phyloP scores from a whole-genome alignment of 257 asterid species.

The Solanum microdontum region DNA sequence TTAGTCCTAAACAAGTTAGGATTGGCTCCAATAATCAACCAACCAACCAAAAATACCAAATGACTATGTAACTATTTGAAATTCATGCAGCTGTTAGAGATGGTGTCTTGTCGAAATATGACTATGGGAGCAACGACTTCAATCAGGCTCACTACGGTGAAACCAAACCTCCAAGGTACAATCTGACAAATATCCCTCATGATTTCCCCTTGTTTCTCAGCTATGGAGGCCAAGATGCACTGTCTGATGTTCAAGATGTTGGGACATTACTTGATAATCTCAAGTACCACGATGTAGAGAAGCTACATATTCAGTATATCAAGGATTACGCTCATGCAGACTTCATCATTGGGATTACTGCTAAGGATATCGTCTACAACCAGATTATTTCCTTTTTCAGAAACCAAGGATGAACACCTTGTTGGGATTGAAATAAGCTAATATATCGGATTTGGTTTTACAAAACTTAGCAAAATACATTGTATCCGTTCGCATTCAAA shows the following conservation, averaged over 20 bases:
- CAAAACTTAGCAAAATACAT: background rate
- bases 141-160: constrained; percentile 57
- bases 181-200: constrained; percentile 51
- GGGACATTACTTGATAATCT: constrained; percentile 44
- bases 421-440: background rate
- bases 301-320: constrained; percentile 64
- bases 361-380: constrained; percentile 60
- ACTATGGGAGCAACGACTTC: constrained; percentile 42
- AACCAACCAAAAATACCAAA: background rate
- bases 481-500: background rate
- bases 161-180: constrained; percentile 45
- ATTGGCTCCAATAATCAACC: background rate
- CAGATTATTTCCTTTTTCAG: constrained; percentile 26
- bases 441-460: background rate
- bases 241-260: constrained; percentile 65
- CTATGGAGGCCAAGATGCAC: constrained; percentile 77
- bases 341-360: constrained; percentile 63
- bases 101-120: constrained; percentile 53
- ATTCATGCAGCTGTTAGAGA: constrained; percentile 48
- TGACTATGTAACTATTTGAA: background rate
- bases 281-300: constrained; percentile 41
- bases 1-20: background rate
- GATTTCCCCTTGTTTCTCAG: constrained; percentile 66
- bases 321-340: constrained; percentile 79
- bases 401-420: background rate